phyloP scores from a whole-genome alignment of 1,139 yeast species.

The Suhomyces bolitotheri region DNA sequence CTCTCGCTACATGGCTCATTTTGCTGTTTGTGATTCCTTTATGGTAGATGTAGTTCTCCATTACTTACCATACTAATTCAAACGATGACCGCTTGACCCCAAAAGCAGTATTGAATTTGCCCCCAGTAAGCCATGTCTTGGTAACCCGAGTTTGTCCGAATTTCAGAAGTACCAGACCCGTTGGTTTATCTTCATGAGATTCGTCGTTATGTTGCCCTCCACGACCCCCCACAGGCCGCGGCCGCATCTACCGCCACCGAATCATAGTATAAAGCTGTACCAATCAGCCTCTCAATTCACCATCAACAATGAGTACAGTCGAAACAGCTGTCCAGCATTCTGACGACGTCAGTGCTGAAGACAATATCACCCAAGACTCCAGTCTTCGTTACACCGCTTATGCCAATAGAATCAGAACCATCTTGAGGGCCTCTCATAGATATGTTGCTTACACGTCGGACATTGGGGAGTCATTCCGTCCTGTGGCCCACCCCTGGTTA shows the following conservation, averaged over 20 bases:
- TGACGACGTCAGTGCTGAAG: slow-evolving; percentile 14
- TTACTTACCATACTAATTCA: too few species aligned
- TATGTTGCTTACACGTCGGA: slow-evolving; percentile 88
- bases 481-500: slow-evolving; percentile 69
- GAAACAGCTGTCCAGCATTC: slow-evolving; percentile 12
- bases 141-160: too few species aligned
- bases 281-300: background rate
- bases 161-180: too few species aligned
- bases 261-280: background rate
- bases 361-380: slow-evolving; percentile 44
- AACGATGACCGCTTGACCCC: too few species aligned
- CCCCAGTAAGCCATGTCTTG: too few species aligned
- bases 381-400: slow-evolving; percentile 77
- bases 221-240: too few species aligned
- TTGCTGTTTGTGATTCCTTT: too few species aligned
- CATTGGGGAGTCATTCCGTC: slow-evolving; percentile 87
- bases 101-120: too few species aligned
- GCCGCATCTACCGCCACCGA: background rate
- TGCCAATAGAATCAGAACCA: slow-evolving; percentile 71
- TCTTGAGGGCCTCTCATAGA: slow-evolving; percentile 73
- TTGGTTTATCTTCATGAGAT: too few species aligned
- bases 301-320: slow-evolving; percentile 1
- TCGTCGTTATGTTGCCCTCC: too few species aligned
- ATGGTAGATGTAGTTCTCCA: too few species aligned
- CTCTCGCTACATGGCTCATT: too few species aligned